Evolutionary conservation across 257 asterid genomes (phyloP), one percentile per base, ranked within the genome.

Genomic region (Agastache rugosa): DNA sequence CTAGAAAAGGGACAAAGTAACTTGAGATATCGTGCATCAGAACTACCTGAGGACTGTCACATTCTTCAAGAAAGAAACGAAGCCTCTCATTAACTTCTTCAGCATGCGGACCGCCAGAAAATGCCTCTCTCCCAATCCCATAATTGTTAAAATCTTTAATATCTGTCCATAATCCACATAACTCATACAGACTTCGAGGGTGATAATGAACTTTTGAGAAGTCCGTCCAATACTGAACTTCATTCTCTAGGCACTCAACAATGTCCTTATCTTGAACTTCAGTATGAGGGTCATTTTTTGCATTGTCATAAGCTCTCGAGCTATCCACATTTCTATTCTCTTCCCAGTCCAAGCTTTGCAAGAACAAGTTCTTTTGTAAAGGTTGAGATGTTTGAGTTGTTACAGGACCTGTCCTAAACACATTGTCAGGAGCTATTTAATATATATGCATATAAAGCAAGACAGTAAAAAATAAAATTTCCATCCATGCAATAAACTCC

Each of bases 121-220:
- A 92, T 55, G 86, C 92, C 64, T 89, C 94, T 79, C 87, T 89
- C 79, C 99, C 99, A 55, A 77, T 77, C 58, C 96, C 97, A 75
- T 90, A 92, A 77, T 87, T 86, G 80, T 86, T 84, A 63, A 90
- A 92, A 63, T 83, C 81, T 77, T 83, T 76, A 29, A 67, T 68
- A 55, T 87, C 89, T 75, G 77, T 81, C 97, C 97, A 89, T 69
- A 83, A 64, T 45, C 96, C 97, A 81, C 77, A 84, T 75, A 94
- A 71, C 82, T 94, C 96, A 78, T 90, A 94, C 78, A 90, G 81
- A 80, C 97, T 94, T 81, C 76, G 91, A 71, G 97, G 99, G 82
- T 90, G 97, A 81, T 87, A 94, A 67, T 92, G 96, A 83, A 89
- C 97, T 84, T 94, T 94, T 9, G 97, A 90, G 83, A 85, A 94